These are phyloP conservation scores for Naganishia friedmannii DNA, from an alignment of 768 basidiomycete genomes.

Conservation along the genomic window DNA sequence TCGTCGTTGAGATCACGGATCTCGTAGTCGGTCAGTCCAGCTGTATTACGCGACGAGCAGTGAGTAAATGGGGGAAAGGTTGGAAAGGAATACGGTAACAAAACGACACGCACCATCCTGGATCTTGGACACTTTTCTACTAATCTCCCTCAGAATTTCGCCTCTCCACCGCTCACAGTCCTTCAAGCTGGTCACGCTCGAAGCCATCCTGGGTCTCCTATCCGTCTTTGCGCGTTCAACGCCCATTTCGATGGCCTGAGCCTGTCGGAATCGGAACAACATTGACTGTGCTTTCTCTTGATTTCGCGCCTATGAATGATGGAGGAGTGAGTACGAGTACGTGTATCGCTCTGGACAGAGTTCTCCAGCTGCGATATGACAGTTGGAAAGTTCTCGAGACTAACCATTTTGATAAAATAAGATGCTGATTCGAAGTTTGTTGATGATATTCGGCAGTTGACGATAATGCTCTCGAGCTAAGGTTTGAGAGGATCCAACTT, in stretches of 20 bases:
- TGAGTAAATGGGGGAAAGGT: background rate
- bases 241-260: slow-evolving; percentile 92
- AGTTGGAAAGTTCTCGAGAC: background rate
- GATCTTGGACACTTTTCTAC: slow-evolving; percentile 94
- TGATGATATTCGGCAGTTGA: background rate
- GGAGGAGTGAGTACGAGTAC: background rate
- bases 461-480: background rate
- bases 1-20: slow-evolving; percentile 94
- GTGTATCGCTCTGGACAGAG: background rate
- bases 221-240: slow-evolving; percentile 73
- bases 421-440: background rate
- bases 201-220: slow-evolving; percentile 87
- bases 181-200: slow-evolving; percentile 80
- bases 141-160: slow-evolving; percentile 89
- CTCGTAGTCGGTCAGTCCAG: slow-evolving; percentile 90
- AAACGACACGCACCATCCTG: slow-evolving; percentile 70
- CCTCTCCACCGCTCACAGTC: slow-evolving; percentile 96
- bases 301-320: slow-evolving; percentile 74
- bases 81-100: background rate
- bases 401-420: background rate
- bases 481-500: background rate
- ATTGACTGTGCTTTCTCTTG: slow-evolving; percentile 84
- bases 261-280: slow-evolving; percentile 75
- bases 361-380: background rate
- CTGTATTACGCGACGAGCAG: slow-evolving; percentile 54